Percentiles rank a stretch among this genome's conserved stretches.
Evolutionary conservation across 1,284 basidiomycete genomes (phyloP).

Genomic region (Stygiomarasmius scandens): DNA sequence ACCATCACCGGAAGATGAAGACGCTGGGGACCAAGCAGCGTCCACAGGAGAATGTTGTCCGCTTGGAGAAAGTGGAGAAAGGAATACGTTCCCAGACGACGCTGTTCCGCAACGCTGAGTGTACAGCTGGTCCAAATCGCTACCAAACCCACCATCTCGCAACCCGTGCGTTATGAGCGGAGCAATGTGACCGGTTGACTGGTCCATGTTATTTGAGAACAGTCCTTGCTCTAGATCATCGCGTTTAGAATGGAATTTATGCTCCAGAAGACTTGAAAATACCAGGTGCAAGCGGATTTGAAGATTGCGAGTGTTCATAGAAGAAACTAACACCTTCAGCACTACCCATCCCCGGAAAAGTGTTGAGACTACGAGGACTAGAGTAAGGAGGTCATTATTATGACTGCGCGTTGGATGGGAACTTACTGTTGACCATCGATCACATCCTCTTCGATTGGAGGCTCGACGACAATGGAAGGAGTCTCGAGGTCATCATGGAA

Average conservation of each 20-base stretch:
- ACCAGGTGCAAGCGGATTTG: conserved; percentile 4
- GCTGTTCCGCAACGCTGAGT: conserved; percentile 2
- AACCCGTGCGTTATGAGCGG: conserved; percentile 15
- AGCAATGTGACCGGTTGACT: conserved; percentile 8
- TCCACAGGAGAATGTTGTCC: conserved; percentile 14
- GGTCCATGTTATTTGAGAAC: conserved; percentile 12
- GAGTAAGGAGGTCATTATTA: conserved; percentile 12
- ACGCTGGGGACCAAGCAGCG: conserved; percentile 12
- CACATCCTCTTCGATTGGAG: conserved; percentile 15
- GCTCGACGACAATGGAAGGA: conserved; percentile 16
- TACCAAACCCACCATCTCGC: conserved; percentile 13
- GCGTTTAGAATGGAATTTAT: neutral
- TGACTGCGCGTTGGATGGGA: neutral
- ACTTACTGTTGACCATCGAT: conserved; percentile 17
- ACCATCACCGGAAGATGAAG: conserved; percentile 17
- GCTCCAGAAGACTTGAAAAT: neutral
- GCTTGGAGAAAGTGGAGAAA: too few species aligned
- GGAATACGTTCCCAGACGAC: conserved; percentile 14
- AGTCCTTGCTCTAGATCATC: conserved; percentile 7
- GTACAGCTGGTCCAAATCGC: neutral
- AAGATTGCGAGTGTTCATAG: conserved; percentile 4
- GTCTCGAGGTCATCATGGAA: conserved; percentile 12
- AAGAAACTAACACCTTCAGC: neutral
- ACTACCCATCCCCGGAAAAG: neutral
- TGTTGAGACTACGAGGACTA: conserved; percentile 11